These are phyloP conservation scores for Botrytis hyacinthi DNA, from an alignment of 2,329 filamentous ascomycete species.

Conservation along the genomic window DNA sequence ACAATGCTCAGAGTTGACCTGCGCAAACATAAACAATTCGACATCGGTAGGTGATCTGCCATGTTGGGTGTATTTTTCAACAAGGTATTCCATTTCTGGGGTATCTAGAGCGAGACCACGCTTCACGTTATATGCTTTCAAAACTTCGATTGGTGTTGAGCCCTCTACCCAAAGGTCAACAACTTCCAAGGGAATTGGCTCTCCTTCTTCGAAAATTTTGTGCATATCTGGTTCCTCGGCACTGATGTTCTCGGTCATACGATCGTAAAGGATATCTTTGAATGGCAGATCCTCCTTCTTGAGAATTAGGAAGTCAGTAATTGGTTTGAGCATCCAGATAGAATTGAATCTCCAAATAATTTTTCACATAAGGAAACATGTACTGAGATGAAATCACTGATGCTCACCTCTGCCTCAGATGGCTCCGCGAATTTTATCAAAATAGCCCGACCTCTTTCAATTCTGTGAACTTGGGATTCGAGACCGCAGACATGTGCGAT, in stretches of 20 bases:
- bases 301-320: not conserved
- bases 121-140: constrained; percentile 79
- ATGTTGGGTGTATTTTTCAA: constrained; percentile 70
- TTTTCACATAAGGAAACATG: not conserved
- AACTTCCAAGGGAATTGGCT: constrained; percentile 63
- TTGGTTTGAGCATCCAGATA: not conserved
- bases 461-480: constrained; percentile 65
- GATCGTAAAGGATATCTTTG: constrained; percentile 77
- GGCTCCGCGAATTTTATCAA: constrained; percentile 60
- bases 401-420: constrained; percentile 37
- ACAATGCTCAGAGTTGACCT: constrained; percentile 96
- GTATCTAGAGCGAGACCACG: constrained; percentile 84
- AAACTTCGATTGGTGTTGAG: constrained; percentile 63
- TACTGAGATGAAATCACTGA: not conserved
- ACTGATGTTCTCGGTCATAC: constrained; percentile 88
- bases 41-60: constrained; percentile 71
- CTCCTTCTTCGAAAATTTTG: constrained; percentile 73
- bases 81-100: constrained; percentile 88
- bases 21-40: constrained; percentile 98
- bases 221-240: constrained; percentile 65
- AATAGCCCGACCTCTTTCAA: constrained; percentile 83
- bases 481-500: constrained; percentile 91
- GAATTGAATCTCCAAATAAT: not conserved
- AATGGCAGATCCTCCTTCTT: constrained; percentile 51
- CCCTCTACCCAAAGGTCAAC: constrained; percentile 70